Percentiles rank a stretch among this genome's conserved stretches.
These are phyloP conservation scores for Tylopilus sp. DNA, from an alignment of 1,284 basidiomycete genomes.

Conservation along the genomic window DNA sequence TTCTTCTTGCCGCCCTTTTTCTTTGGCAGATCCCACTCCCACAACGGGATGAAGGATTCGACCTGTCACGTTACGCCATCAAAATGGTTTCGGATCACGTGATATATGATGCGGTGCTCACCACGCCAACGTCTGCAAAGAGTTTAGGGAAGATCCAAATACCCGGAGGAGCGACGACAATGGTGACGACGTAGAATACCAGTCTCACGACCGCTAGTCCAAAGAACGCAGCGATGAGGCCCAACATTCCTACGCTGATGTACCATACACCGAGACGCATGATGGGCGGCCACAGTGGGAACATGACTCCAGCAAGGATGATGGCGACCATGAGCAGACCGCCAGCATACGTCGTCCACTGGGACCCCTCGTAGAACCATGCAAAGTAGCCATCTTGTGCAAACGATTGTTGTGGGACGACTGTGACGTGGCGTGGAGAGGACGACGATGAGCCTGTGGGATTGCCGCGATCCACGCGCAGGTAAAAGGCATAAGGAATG, in stretches of 20 bases:
- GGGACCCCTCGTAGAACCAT: conserved; percentile 96
- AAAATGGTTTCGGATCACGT: conserved; percentile 3
- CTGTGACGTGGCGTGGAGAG: conserved; percentile 77
- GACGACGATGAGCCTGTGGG: conserved; percentile 67
- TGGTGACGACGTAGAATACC: conserved; percentile 93
- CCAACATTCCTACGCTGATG: conserved; percentile 84
- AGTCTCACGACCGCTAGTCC: conserved; percentile 88
- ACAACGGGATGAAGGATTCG: conserved; percentile 95
- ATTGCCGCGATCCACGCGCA: conserved; percentile 80
- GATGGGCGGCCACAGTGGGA: conserved; percentile 94
- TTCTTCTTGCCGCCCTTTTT: conserved; percentile 77
- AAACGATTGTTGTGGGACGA: conserved; percentile 85
- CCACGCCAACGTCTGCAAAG: conserved; percentile 98
- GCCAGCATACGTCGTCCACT: conserved; percentile 92
- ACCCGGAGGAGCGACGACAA: conserved; percentile 83
- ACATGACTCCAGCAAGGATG: conserved; percentile 98
- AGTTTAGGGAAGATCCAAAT: conserved; percentile 99
- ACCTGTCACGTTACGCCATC: conserved; percentile 53
- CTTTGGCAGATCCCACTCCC: conserved; percentile 97
- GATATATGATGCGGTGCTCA: conserved; percentile 47
- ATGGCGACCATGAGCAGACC: conserved; percentile 89
- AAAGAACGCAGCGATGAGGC: conserved; percentile 90
- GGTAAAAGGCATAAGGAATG: conserved; percentile 86
- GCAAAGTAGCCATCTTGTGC: conserved; percentile 82
- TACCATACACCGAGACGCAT: conserved; percentile 98